Percentiles rank a stretch among this genome's conserved stretches.
Conservation (phyloP, 148 eudicot species). For the Persicaria maculosa region DNA sequence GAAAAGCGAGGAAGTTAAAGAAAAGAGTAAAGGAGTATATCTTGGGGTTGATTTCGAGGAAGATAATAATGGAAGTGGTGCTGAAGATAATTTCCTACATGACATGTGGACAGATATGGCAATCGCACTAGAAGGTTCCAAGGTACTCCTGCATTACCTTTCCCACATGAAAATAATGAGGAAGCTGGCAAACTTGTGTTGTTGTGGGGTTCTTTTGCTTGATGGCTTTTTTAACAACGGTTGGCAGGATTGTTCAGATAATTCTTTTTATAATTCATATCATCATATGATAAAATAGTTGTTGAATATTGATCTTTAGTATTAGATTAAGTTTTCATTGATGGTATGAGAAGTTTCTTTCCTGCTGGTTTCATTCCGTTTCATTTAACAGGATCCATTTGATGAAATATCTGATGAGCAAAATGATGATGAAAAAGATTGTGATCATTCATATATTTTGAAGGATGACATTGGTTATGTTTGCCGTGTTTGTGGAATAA, state of each 20-base stretch:
- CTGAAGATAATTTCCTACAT: slow-evolving; percentile 45
- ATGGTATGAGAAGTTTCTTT: neutral
- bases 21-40: slow-evolving; percentile 47
- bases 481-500: slow-evolving; percentile 90
- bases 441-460: slow-evolving; percentile 78
- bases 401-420: slow-evolving; percentile 36
- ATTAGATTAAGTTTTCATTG: neutral
- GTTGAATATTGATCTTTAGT: neutral
- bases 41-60: slow-evolving; percentile 52
- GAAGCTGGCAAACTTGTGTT: neutral
- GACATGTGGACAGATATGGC: slow-evolving; percentile 91
- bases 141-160: slow-evolving; percentile 36
- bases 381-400: slow-evolving; percentile 45
- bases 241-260: neutral
- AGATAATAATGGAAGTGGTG: slow-evolving; percentile 17
- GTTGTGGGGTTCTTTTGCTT: neutral
- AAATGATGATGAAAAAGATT: slow-evolving; percentile 49
- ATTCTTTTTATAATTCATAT: neutral
- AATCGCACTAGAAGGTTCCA: slow-evolving; percentile 63
- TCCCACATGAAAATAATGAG: neutral
- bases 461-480: slow-evolving; percentile 93
- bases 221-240: neutral
- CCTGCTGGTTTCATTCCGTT: slow-evolving; percentile 10
- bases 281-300: neutral
- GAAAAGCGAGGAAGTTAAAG: slow-evolving; percentile 17